Conservation (phyloP, 164 flowering plant species). For the Piper betle region DNA sequence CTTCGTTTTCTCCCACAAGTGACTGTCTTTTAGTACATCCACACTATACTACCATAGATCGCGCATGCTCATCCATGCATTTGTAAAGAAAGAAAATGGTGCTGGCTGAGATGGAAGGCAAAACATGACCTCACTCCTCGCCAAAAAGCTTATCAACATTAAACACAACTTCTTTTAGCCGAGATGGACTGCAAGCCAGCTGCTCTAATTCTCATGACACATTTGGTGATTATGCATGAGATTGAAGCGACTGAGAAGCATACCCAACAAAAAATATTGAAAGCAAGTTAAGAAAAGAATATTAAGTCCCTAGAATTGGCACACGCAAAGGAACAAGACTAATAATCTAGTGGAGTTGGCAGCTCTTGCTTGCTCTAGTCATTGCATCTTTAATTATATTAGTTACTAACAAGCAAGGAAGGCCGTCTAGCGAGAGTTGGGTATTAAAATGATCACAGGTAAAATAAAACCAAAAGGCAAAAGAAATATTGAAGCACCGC, state of each 20-base stretch:
- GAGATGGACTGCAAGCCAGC: not conserved
- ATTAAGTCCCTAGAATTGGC: not conserved
- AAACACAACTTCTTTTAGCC: not conserved
- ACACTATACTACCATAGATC: not conserved
- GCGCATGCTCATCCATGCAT: too few species aligned
- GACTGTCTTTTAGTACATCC: too few species aligned
- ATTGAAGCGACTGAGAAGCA: not conserved
- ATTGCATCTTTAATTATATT: not conserved
- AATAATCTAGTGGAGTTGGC: not conserved
- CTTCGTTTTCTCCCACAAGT: not conserved
- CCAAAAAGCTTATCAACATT: not conserved
- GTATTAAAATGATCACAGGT: not conserved
- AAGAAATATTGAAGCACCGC: constrained; percentile 22
- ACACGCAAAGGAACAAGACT: too few species aligned
- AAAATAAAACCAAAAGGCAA: not conserved
- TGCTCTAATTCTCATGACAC: too few species aligned
- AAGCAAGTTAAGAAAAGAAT: too few species aligned
- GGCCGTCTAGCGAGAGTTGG: too few species aligned
- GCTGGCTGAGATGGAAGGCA: not conserved
- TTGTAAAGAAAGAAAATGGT: too few species aligned
- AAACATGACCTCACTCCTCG: not conserved
- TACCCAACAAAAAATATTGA: not conserved
- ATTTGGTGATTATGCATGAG: not conserved
- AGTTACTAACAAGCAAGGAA: constrained; percentile 2
- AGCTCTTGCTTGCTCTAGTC: not conserved